phyloP scores from a whole-genome alignment of 495 filamentous ascomycete species.

The Neurospora sp. region DNA sequence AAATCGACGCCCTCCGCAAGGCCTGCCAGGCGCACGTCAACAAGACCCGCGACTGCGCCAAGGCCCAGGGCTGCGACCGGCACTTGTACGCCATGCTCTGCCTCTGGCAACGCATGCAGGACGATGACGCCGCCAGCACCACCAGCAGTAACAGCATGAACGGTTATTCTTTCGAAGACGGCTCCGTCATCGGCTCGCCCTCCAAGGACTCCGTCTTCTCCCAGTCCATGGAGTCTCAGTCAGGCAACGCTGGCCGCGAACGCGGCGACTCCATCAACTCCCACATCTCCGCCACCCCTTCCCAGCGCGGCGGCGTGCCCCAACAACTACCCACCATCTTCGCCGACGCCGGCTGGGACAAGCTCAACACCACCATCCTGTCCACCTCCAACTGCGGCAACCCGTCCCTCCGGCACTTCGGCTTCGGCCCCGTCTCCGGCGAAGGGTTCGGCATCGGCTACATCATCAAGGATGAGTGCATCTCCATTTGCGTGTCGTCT shows the following conservation, averaged over 20 bases:
- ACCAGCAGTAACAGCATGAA: slow-evolving; percentile 41
- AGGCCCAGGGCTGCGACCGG: slow-evolving; percentile 84
- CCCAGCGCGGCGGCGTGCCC: slow-evolving; percentile 1
- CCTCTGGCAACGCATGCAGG: slow-evolving; percentile 84
- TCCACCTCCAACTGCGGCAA: slow-evolving; percentile 99
- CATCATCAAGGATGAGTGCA: slow-evolving; percentile 93
- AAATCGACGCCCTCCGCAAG: slow-evolving; percentile 73
- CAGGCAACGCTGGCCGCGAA: slow-evolving; percentile 19
- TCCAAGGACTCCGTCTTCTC: slow-evolving; percentile 40
- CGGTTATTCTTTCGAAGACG: slow-evolving; percentile 42
- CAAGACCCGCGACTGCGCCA: slow-evolving; percentile 78
- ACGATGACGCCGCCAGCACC: slow-evolving; percentile 54
- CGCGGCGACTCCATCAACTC: slow-evolving; percentile 29
- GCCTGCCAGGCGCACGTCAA: slow-evolving; percentile 74
- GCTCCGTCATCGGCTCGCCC: slow-evolving; percentile 40
- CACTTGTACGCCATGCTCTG: slow-evolving; percentile 92
- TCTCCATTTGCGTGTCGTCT: slow-evolving; percentile 83
- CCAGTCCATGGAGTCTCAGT: slow-evolving; percentile 3
- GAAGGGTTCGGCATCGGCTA: slow-evolving; percentile 98
- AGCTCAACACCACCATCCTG: slow-evolving; percentile 86
- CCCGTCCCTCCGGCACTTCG: slow-evolving; percentile 90
- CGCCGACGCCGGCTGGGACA: slow-evolving; percentile 84
- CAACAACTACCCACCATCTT: slow-evolving; percentile 67
- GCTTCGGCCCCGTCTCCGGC: slow-evolving; percentile 87
- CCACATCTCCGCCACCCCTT: slow-evolving; percentile 13